Base-by-base conservation (phyloP, 345 rosid genomes). In the Boechera stricta region DNA sequence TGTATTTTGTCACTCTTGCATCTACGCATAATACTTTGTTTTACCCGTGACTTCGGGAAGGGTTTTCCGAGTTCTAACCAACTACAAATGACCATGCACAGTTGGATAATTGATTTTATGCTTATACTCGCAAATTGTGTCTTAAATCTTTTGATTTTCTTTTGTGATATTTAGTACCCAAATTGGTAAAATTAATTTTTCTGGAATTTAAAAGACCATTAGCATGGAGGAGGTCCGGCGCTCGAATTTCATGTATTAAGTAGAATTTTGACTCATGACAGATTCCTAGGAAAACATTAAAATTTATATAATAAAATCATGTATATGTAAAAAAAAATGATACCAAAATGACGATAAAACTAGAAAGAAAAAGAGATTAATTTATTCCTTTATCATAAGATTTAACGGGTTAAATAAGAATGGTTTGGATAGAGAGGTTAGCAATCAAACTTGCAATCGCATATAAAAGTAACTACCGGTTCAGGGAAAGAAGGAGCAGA, bases 161-260 rank as follows among this genome's bases (percentile, higher is more conserved):
- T 33, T 35, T 35, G 33, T 47, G 73, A 24, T 57, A 42, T 67
- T 48, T 58, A 56, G 39, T 35, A 35, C 38, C 38, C 18, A 47
- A 49, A 45, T 26, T 38, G 41, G 13, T 10, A 39, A 10, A 2
- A 10, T 39, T 44, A 12, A 2, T 44, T 44, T 44, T 44, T 2
- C 6, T 44, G n/a, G 16, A 13, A 5, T 13, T 13, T 12, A 28
- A 38, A 33, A 59, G 28, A 44, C 39, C 18, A 15, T 53, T 61
- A 36, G 38, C 74, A 76, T 61, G 79, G 74, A 71, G 87, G 89
- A 85, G 65, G 79, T 52, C 54, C 56, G 44, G 45, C 71, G 63
- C 65, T 76, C 65, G 18, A 16, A 16, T 16, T 16, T 16, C 57
- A 16, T 45, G 49, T 45, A 15, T 44, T 5, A 42, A 42, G 5